Conservation (phyloP, 139 green algal species). For the Chlorella sp. region DNA sequence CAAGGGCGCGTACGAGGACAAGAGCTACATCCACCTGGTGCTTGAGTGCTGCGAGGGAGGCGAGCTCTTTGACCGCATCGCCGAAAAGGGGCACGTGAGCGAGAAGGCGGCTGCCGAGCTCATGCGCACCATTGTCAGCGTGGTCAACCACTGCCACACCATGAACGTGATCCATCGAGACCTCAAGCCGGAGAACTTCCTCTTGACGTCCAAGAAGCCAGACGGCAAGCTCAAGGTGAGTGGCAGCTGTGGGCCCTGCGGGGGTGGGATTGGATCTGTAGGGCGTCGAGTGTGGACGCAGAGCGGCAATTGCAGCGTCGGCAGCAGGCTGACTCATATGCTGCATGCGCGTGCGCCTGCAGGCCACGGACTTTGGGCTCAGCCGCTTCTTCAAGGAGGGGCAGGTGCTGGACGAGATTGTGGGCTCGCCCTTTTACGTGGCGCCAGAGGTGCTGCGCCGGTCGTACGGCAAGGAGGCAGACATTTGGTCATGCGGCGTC, state of each 20-base stretch:
- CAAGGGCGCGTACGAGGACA: slow-evolving; percentile 65
- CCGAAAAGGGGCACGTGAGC: slow-evolving; percentile 65
- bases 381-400: slow-evolving; percentile 73
- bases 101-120: slow-evolving; percentile 33
- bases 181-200: slow-evolving; percentile 83
- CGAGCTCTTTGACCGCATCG: slow-evolving; percentile 95
- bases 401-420: slow-evolving; percentile 62
- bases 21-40: slow-evolving; percentile 72
- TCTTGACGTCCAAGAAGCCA: slow-evolving; percentile 26
- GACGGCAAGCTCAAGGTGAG: slow-evolving; percentile 59
- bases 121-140: slow-evolving; percentile 79
- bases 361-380: slow-evolving; percentile 88
- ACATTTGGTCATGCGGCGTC: slow-evolving; percentile 86
- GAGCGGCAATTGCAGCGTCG: too few species aligned
- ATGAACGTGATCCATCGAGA: slow-evolving; percentile 95
- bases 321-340: too few species aligned
- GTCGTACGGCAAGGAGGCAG: slow-evolving; percentile 54
- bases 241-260: too few species aligned
- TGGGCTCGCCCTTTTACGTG: slow-evolving; percentile 67
- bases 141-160: slow-evolving; percentile 90
- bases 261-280: too few species aligned
- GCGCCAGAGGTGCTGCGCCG: slow-evolving; percentile 61
- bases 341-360: too few species aligned
- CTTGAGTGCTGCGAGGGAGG: slow-evolving; percentile 81
- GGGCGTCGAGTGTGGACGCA: too few species aligned